Base-by-base conservation (phyloP, 2,329 filamentous ascomycete genomes). In the Elsinoe arachidis region DNA sequence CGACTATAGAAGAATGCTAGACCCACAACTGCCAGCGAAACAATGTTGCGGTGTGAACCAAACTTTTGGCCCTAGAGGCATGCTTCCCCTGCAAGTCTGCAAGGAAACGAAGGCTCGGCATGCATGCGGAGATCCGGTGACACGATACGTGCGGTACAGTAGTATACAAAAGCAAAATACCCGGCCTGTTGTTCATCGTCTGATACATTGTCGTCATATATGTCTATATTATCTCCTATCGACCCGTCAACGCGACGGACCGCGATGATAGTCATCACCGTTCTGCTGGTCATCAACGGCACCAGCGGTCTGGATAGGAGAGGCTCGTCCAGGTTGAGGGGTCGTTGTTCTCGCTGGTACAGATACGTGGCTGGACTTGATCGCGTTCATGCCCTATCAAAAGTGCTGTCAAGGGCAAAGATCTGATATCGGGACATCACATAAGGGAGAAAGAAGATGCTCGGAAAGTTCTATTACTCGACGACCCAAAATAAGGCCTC, bases 11-110 rank as follows among this genome's bases (percentile, higher is more conserved):
- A 23, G 30, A 35, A 49, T 33, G 30, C 19, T 34, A 37, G 49
- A 53, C 49, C 49, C 49, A 53, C 49, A 53, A 49, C 49, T 53
- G 49, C 30, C 49, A 53, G 49, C 49, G 49, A 53, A 34, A 34
- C 46, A 51, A 35, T 19, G 41, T 38, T 38, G 49, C 41, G 41
- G 41, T 53, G 23, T 53, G 33, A 38, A 53, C 49, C 49, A 53
- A n/a, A 53, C 34, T 53, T 53, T 53, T 44, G 41, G 41, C 41
- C 12, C 41, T 10, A 44, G 17, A 34, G 30, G 34, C 30, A 37
- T 34, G 33, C 14, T 17, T 15, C 11, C 33, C 49, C 49, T 53
- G 35, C 11, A 51, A 46, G 14, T 26, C 15, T 26, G 17, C 41
- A 21, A 46, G 41, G 9, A 51, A 34, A 26, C 37, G 26, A 53